Conservation (phyloP, 2,329 filamentous ascomycete genomes). For the Sporothrix globosa region DNA sequence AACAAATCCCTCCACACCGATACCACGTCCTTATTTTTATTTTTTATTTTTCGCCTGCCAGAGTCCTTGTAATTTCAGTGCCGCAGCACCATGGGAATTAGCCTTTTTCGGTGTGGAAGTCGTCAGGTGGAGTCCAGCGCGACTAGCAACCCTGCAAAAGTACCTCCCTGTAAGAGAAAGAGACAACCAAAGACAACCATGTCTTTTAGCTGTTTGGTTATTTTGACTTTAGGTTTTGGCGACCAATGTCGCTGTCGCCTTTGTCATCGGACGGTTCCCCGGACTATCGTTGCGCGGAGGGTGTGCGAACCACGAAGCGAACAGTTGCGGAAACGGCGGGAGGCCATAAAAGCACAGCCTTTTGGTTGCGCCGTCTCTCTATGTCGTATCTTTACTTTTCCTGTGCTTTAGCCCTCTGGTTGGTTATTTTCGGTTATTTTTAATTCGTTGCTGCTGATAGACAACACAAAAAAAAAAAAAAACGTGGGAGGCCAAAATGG, state of each 20-base stretch:
- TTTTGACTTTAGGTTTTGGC: not conserved
- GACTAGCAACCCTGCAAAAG: not conserved
- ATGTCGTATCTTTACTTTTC: not conserved
- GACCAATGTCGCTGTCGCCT: not conserved
- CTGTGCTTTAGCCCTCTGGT: no score
- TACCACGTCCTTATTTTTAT: not conserved
- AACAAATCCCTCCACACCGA: constrained; percentile 15
- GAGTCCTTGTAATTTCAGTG: constrained; percentile 22
- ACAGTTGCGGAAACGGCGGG: constrained; percentile 21
- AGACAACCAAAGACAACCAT: not conserved
- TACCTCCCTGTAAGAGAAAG: not conserved
- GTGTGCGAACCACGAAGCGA: constrained; percentile 19
- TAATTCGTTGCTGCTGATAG: not conserved
- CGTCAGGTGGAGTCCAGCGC: not conserved
- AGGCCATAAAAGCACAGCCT: not conserved
- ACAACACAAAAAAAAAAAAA: not conserved
- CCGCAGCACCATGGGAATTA: constrained; percentile 10
- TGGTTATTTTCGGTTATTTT: constrained; percentile 11
- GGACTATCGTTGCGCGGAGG: constrained; percentile 17
- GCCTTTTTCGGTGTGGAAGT: constrained; percentile 5
- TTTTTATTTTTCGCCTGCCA: not conserved
- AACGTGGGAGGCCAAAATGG: constrained; percentile 5
- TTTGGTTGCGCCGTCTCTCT: not conserved
- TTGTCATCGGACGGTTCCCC: constrained; percentile 23
- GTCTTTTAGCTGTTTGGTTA: not conserved